Evolutionary conservation across 768 basidiomycete species (phyloP), one percentile per base, ranked within the genome.

Genomic region (Tricholomella constricta): DNA sequence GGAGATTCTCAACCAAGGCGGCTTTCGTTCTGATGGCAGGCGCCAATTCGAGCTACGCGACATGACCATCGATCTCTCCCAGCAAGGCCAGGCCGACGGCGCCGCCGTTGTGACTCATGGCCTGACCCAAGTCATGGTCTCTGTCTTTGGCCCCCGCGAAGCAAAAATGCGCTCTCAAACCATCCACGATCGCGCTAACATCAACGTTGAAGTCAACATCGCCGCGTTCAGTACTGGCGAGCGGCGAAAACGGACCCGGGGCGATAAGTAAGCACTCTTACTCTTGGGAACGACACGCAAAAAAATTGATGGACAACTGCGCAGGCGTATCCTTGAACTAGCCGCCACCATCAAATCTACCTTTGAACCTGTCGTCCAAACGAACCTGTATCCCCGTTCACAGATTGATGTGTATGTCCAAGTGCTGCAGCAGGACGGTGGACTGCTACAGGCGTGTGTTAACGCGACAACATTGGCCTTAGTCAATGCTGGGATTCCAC

Each of bases 381-480:
- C 90, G 6, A 81, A 80, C 55, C 81, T 99, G 42, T 98, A 97
- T 72, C 96, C 96, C 19, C 86, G 97, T 44, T 91, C 91, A 29
- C 87, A 94, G 67, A 97, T 99, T 67, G 92, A 96, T 71, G 86
- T 99, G 55, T 91, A 86, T 69, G 79, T 99, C 6, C 94, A 96
- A 68, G 86, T 99, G 25, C 74, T 97, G 34, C 91, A 97, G 60
- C 90, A 94, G 65, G 97, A 99, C 63, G 97, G 97, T 35, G 91
- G 91, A 0, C 76, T 98, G 36, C 79, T 98, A 20, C 89, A 91
- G 51, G 86, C 95, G 5, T 89, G 92, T 59, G 91, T 99, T 64
- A 99, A 98, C 66, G 95, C 88, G 29, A 94, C 94, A 3, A 97
- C 94, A 6, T 81, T 99, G 36, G 94, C 96, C 0, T 82, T 99